Evolutionary conservation across 148 eudicot genomes (phyloP).

Genomic region (Rhododendron williamsianum): DNA sequence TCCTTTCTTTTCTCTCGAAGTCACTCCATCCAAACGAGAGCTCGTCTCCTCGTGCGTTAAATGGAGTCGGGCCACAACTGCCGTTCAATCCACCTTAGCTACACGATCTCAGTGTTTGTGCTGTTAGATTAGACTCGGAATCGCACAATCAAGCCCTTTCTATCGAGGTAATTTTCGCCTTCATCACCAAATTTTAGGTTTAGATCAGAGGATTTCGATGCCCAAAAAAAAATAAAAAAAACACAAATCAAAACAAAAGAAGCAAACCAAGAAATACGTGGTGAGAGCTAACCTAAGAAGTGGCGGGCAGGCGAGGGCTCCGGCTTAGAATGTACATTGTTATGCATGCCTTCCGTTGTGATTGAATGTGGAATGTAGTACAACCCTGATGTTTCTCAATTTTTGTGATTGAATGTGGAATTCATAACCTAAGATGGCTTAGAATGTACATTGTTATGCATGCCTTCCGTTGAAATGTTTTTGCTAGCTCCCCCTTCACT

Average conservation of each 20-base stretch:
- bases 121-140: not conserved
- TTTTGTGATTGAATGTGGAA: not conserved
- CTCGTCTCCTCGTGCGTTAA: not conserved
- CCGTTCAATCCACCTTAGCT: not conserved
- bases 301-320: conserved; percentile 33
- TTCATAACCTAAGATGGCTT: not conserved
- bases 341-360: not conserved
- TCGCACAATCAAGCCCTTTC: conserved; percentile 10
- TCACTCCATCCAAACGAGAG: too few species aligned
- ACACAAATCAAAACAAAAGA: too few species aligned
- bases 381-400: not conserved
- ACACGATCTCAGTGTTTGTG: conserved; percentile 1
- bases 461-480: not conserved
- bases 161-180: conserved; percentile 13
- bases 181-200: not conserved
- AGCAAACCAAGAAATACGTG: too few species aligned
- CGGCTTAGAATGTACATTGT: not conserved
- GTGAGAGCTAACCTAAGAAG: too few species aligned
- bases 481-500: not conserved
- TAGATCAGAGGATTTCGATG: not conserved
- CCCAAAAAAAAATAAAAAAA: too few species aligned
- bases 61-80: not conserved
- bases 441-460: not conserved
- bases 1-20: too few species aligned
- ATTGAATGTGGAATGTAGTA: not conserved